These are phyloP conservation scores for Malassezia slooffiae DNA, from an alignment of 1,284 basidiomycete genomes.

Conservation along the genomic window DNA sequence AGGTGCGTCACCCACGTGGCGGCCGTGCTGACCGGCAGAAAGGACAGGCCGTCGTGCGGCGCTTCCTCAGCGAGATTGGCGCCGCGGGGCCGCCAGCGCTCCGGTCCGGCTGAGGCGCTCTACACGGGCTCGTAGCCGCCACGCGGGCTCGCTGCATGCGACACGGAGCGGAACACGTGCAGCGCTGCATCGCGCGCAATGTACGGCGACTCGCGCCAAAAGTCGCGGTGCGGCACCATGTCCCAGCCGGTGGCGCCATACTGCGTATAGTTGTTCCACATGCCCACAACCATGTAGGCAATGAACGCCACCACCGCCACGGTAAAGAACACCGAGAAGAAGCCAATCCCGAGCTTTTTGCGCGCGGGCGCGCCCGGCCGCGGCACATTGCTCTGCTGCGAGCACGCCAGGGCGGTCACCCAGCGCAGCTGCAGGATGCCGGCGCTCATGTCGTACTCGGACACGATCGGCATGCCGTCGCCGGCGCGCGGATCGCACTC, in stretches of 20 bases:
- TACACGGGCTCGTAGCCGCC: slow-evolving; percentile 15
- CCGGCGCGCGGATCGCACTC: not conserved
- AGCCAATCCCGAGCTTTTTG: too few relatives aligned
- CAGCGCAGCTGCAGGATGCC: not conserved
- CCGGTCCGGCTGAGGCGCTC: too few relatives aligned
- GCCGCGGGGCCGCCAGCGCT: too few relatives aligned
- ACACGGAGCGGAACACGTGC: slow-evolving; percentile 20
- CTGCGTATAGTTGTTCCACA: slow-evolving; percentile 36
- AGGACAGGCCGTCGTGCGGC: slow-evolving; percentile 14
- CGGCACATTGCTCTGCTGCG: not conserved
- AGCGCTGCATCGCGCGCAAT: slow-evolving; percentile 21
- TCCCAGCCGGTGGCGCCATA: slow-evolving; percentile 40
- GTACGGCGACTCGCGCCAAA: slow-evolving; percentile 35
- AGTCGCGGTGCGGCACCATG: slow-evolving; percentile 32
- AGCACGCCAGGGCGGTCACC: not conserved
- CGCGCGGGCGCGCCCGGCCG: not conserved
- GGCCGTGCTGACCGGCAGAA: not conserved
- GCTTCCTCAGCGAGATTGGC: slow-evolving; percentile 12
- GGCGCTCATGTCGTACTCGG: not conserved
- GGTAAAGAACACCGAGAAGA: slow-evolving; percentile 1
- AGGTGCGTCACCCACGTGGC: slow-evolving; percentile 17
- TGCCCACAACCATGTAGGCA: slow-evolving; percentile 28
- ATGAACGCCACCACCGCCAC: slow-evolving; percentile 15
- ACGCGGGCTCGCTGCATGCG: slow-evolving; percentile 14
- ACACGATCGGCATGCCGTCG: too few relatives aligned